Evolutionary conservation across 78 protist genomes (phyloP).

Genomic region (Isochrysis galbana): DNA sequence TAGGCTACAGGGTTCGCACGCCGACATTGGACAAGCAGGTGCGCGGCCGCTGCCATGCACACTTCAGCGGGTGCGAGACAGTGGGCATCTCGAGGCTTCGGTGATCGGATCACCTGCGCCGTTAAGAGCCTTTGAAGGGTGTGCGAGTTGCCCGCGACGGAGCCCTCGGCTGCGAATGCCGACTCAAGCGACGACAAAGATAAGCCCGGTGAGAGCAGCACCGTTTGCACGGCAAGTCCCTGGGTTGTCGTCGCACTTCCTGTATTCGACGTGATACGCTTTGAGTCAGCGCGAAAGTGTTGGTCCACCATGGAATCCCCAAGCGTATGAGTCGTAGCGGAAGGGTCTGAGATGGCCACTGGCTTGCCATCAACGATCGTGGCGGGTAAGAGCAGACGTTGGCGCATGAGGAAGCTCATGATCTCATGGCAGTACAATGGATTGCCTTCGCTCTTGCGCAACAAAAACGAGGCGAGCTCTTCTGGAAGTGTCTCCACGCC

Average conservation of each 20-base stretch:
- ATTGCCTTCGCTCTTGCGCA: not conserved
- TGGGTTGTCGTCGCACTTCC: not conserved
- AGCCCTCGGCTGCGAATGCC: not conserved
- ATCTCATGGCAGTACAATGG: not conserved
- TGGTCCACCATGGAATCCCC: not conserved
- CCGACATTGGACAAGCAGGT: not conserved
- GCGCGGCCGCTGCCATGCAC: not conserved
- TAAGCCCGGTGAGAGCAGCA: not conserved
- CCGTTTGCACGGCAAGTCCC: not conserved
- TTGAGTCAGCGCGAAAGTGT: not conserved
- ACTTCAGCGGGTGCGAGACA: not conserved
- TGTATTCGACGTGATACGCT: not conserved
- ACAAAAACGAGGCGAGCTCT: not conserved
- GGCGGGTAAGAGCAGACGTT: not conserved
- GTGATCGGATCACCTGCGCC: not conserved
- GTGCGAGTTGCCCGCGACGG: not conserved
- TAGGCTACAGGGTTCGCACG: not conserved
- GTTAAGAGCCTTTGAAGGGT: not conserved
- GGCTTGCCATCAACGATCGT: too few species aligned
- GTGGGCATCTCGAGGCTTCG: not conserved
- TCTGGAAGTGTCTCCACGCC: not conserved
- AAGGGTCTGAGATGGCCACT: too few species aligned
- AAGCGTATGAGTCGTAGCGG: not conserved
- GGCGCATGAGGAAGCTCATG: not conserved
- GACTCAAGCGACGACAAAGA: not conserved